These are phyloP conservation scores for Candida peoriensis DNA, from an alignment of 805 yeast species.

Conservation along the genomic window DNA sequence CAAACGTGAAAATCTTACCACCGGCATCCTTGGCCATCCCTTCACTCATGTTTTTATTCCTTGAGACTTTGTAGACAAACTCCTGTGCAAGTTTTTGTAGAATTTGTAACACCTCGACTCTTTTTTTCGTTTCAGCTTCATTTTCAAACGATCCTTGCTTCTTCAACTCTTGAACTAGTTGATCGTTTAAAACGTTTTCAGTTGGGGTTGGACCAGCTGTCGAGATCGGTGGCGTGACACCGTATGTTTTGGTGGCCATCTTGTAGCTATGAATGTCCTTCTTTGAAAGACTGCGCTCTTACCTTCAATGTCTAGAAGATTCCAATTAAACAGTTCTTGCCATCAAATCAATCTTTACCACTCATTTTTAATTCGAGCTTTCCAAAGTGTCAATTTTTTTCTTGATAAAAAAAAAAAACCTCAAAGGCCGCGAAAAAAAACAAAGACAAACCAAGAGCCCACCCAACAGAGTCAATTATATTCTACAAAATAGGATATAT, in stretches of 20 bases:
- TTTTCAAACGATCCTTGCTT: slow-evolving; percentile 84
- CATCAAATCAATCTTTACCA: background rate
- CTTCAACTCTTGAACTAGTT: slow-evolving; percentile 72
- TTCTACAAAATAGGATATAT: too few relatives aligned
- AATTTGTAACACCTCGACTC: slow-evolving; percentile 67
- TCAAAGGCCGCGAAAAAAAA: too few relatives aligned
- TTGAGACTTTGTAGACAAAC: slow-evolving; percentile 79
- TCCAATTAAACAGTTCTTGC: too few relatives aligned
- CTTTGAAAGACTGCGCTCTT: background rate
- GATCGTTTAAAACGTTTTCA: slow-evolving; percentile 73
- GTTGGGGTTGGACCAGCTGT: slow-evolving; percentile 77
- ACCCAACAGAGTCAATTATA: too few relatives aligned
- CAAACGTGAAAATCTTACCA: slow-evolving; percentile 94
- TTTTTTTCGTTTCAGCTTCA: slow-evolving; percentile 74
- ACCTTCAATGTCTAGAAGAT: too few relatives aligned
- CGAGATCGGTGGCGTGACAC: slow-evolving; percentile 60
- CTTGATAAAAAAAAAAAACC: too few relatives aligned
- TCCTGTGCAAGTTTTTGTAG: slow-evolving; percentile 73
- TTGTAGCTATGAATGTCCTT: background rate
- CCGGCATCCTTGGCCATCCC: slow-evolving; percentile 98
- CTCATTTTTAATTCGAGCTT: background rate
- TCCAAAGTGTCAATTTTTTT: too few relatives aligned
- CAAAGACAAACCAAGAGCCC: too few relatives aligned
- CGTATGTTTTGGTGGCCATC: slow-evolving; percentile 18
- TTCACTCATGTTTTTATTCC: slow-evolving; percentile 85